Evolutionary conservation across 352 stramenopile genomes (phyloP).

Genomic region (Saprolegnia parasitica): DNA sequence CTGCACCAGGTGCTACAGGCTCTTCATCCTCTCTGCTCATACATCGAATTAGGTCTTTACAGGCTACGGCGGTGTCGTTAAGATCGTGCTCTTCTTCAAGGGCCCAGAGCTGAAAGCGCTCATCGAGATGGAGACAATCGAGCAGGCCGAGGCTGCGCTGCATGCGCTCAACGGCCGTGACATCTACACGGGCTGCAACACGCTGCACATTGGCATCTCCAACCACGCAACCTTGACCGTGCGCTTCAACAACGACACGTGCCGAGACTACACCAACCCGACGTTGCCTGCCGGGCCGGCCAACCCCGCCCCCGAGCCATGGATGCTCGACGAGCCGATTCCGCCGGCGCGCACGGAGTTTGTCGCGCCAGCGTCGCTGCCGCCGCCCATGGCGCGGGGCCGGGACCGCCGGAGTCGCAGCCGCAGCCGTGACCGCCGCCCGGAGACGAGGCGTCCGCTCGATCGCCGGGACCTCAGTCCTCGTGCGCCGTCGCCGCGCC

Average conservation of each 20-base stretch:
- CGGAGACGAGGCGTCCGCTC: background rate
- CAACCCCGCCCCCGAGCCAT: background rate
- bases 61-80: constrained; percentile 79
- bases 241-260: constrained; percentile 72
- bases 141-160: constrained; percentile 66
- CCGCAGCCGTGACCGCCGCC: constrained; percentile 13
- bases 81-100: constrained; percentile 80
- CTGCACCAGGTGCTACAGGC: constrained; percentile 52
- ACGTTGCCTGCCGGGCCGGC: constrained; percentile 48
- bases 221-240: constrained; percentile 62
- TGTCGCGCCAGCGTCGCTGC: background rate
- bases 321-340: background rate
- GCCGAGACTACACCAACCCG: constrained; percentile 69
- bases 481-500: no score
- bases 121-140: constrained; percentile 70
- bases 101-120: constrained; percentile 77
- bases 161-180: constrained; percentile 67
- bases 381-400: background rate
- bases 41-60: constrained; percentile 49
- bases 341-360: background rate
- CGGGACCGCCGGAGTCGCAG: background rate
- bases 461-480: no score
- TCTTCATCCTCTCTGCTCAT: background rate
- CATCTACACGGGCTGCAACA: constrained; percentile 84
- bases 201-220: constrained; percentile 74